phyloP scores from a whole-genome alignment of 306 rosid genomes.

The Corylus heterophylla region DNA sequence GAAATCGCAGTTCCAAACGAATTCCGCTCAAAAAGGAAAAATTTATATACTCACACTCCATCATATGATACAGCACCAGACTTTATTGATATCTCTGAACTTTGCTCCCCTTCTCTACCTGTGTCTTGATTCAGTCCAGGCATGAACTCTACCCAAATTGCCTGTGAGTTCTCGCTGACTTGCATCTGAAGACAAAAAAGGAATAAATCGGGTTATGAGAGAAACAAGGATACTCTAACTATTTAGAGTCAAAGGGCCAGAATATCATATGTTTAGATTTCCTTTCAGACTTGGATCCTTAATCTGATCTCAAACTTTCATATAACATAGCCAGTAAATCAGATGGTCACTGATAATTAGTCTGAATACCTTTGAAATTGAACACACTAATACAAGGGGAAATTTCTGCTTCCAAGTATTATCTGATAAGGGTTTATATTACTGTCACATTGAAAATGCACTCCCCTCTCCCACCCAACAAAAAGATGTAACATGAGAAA shows the following conservation, averaged over 20 bases:
- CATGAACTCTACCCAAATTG: slow-evolving; percentile 66
- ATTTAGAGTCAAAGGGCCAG: neutral
- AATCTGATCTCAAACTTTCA: neutral
- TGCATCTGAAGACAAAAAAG: slow-evolving; percentile 58
- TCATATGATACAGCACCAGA: slow-evolving; percentile 69
- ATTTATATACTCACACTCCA: slow-evolving; percentile 58
- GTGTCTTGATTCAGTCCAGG: slow-evolving; percentile 47
- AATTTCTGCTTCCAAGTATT: neutral
- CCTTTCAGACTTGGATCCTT: neutral
- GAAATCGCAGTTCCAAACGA: too few species aligned
- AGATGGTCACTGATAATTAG: neutral
- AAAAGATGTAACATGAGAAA: neutral
- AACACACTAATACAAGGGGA: neutral
- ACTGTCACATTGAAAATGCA: neutral
- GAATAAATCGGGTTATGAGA: neutral
- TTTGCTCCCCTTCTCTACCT: slow-evolving; percentile 44
- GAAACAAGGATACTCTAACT: neutral
- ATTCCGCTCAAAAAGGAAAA: slow-evolving; percentile 16
- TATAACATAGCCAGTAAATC: neutral
- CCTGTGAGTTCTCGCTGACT: slow-evolving; percentile 63
- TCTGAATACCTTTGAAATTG: neutral
- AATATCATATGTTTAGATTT: neutral
- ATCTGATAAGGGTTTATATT: neutral
- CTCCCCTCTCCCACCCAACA: neutral
- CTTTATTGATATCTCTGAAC: slow-evolving; percentile 39